Evolutionary conservation across 2,329 filamentous ascomycete genomes (phyloP), one percentile per base, ranked within the genome.

Genomic region (Pseudonectria buxi): DNA sequence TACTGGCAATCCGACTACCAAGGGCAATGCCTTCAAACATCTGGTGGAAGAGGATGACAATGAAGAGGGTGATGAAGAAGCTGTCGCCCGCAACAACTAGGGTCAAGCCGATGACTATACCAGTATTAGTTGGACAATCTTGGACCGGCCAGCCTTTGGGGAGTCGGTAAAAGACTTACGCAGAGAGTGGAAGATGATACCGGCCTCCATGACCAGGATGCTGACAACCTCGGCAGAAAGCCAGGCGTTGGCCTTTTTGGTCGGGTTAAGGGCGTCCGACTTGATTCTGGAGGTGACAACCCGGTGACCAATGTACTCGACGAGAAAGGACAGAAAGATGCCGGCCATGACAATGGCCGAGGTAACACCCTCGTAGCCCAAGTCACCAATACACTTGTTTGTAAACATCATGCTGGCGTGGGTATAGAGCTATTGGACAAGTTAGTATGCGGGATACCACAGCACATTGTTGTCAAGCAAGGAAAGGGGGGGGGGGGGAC

Each of bases 11-110:
- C 11, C 80, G 75, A 7, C 77, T 76, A 13, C 83, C 83, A 1
- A 88, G 75, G 1, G 83, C 83, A 30, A 88, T 68, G 4, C 84
- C 83, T 54, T 87, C 83, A 49, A 89, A 86, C 65, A 84, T 77
- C 51, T 87, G 83, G 53, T 87, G 83, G 63, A 87, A 86, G 37
- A 86, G 62, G 39, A 88, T 84, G 35, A 87, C 83, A 28, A 74
- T 56, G 40, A 76, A 74, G n/a, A 78, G 65, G 2, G 71, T 75
- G 35, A 69, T 54, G 58, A 77, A 77, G 47, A 69, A 72, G 26
- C 61, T 64, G 45, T 78, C 74, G 3, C 67, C 72, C 1, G 74
- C 65, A 3, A 79, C 74, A n/a, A 77, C 74, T 2, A 81, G 67
- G 0, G 78, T 80, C 25, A 83, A 57, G 14, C 77, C 76, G 26